These are phyloP conservation scores for Aegilops longissima DNA, from an alignment of 176 grass and related monocot genomes.

Conservation along the genomic window DNA sequence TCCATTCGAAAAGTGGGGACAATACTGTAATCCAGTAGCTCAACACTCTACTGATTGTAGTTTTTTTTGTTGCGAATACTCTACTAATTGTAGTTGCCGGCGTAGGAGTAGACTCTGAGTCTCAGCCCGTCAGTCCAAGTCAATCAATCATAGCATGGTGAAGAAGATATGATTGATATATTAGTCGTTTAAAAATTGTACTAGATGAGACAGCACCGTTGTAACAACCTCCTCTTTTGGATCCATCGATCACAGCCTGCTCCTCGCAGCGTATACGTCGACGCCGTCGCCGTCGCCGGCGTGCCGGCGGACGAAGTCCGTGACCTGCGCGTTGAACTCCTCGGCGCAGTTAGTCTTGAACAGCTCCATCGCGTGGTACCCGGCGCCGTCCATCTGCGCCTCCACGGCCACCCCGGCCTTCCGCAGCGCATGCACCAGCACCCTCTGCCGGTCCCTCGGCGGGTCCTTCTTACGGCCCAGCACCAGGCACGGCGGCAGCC, in stretches of 20 bases:
- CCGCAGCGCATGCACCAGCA: slow-evolving; percentile 50
- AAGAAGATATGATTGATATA: background rate
- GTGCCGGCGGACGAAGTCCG: slow-evolving; percentile 53
- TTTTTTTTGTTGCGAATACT: background rate
- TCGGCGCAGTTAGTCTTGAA: slow-evolving; percentile 50
- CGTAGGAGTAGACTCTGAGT: too few species aligned
- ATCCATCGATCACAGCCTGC: slow-evolving; percentile 40
- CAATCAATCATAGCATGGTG: background rate
- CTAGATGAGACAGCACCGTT: background rate
- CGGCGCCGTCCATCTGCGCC: slow-evolving; percentile 45
- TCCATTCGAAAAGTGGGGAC: background rate
- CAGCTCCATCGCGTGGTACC: slow-evolving; percentile 77
- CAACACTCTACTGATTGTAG: background rate
- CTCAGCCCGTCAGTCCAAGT: background rate
- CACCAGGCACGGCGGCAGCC: slow-evolving; percentile 74
- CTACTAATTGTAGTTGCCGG: background rate
- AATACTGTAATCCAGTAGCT: background rate
- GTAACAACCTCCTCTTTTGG: background rate
- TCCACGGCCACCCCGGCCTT: slow-evolving; percentile 54
- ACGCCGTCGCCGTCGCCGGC: background rate
- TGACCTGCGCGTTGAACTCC: slow-evolving; percentile 60
- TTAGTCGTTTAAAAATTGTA: background rate
- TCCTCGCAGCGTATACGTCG: slow-evolving; percentile 17
- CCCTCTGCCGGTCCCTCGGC: slow-evolving; percentile 61
- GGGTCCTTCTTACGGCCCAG: slow-evolving; percentile 64